A percentile compares a stretch with the other conserved stretches of the same genome.
Evolutionary conservation across 2,329 filamentous ascomycete genomes (phyloP).

Genomic region (Xylaria digitata): DNA sequence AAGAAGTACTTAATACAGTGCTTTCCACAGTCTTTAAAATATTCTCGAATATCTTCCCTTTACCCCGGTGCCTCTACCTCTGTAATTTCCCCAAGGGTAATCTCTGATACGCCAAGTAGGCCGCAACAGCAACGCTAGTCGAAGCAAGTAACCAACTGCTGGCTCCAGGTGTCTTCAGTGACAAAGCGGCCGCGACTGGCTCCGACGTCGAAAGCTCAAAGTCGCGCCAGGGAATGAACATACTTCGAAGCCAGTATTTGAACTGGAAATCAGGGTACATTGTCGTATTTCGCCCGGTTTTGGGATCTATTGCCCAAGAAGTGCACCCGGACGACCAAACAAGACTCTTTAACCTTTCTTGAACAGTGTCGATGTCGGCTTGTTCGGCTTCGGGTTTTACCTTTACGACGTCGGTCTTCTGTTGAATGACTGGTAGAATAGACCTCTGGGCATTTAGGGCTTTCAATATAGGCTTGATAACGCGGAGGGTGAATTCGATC

Average conservation of each 20-base stretch:
- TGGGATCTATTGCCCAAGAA: constrained; percentile 28
- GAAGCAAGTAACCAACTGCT: constrained; percentile 22
- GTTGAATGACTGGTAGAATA: constrained; percentile 19
- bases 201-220: constrained; percentile 30
- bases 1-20: neutral
- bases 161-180: constrained; percentile 3
- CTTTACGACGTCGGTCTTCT: constrained; percentile 25
- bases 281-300: constrained; percentile 21
- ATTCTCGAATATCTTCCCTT: neutral
- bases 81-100: neutral
- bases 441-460: constrained; percentile 31
- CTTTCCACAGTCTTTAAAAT: neutral
- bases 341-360: constrained; percentile 19
- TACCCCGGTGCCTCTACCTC: neutral
- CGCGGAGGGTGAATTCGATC: constrained; percentile 31
- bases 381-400: constrained; percentile 30
- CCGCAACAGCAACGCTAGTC: constrained; percentile 15
- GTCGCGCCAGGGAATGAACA: constrained; percentile 29
- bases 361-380: constrained; percentile 22
- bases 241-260: constrained; percentile 33
- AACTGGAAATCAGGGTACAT: constrained; percentile 37
- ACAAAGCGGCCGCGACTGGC: neutral
- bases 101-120: constrained; percentile 4
- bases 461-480: constrained; percentile 32
- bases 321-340: constrained; percentile 31